Evolutionary conservation across 2,329 filamentous ascomycete species (phyloP), one percentile per base, ranked within the genome.

Genomic region (Penicillium rolfsii): DNA sequence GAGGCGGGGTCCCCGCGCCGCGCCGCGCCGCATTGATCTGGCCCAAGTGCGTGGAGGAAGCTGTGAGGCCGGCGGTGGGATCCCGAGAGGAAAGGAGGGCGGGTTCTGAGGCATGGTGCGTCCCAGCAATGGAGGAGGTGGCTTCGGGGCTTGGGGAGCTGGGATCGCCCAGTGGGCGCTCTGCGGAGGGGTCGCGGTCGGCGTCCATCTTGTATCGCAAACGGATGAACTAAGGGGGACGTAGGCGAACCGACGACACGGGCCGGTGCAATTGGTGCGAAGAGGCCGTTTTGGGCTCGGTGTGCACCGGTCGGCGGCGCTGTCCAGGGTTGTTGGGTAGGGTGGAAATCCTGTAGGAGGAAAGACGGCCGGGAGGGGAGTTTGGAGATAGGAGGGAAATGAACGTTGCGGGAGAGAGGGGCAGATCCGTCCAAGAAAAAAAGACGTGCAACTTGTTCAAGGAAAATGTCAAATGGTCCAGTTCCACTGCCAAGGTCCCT

Each of bases 41-140:
- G 43, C 92, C 92, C 4, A 93, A 81, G 43, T 91, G 88, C 30
- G 90, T 95, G n/a, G 93, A 97, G n/a, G 88, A 93, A 6, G 89
- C 80, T 58, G 86, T 91, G 87, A 96, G 93, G 59, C 69, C 65
- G 5, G 64, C 59, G 2, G 63, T n/a, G 30, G 64, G 52, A 58
- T 75, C 69, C 48, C 61, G 64, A 14, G 65, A 64, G 9, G 71
- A 64, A 6, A 70, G 70, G 12, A 75, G 62, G 24, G 73, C 64
- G 14, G 73, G 72, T 16, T 70, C 61, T 8, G 71, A 69, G n/a
- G 65, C 43, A 49, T 67, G 57, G 24, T 41, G 46, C 14, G 49
- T 52, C 46, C 57, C 55, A 48, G 59, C 60, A 72, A 57, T 79
- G 81, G 65, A 82, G 79, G 22, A 54, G 2, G 30, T 36, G 22